phyloP scores from a whole-genome alignment of 805 yeast species.

The Yamadazyma sp. region DNA sequence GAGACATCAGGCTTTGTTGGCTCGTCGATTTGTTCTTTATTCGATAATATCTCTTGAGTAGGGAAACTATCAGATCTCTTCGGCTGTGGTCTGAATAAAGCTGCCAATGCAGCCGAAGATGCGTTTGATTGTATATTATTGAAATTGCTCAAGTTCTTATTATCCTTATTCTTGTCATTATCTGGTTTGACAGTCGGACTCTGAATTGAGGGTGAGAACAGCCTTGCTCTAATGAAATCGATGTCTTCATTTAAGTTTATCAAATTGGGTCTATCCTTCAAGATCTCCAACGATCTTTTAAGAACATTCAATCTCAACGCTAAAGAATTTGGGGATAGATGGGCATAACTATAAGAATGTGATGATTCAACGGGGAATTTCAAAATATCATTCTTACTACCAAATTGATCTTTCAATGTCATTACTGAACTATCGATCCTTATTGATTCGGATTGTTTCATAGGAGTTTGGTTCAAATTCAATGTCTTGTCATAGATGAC shows the following conservation, averaged over 20 bases:
- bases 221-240: neutral
- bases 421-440: slow-evolving; percentile 13
- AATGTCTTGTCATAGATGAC: slow-evolving; percentile 1
- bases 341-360: slow-evolving; percentile 82
- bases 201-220: no score
- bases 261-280: slow-evolving; percentile 60
- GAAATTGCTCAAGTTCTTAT: no score
- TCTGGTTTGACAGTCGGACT: no score
- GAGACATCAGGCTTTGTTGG: slow-evolving; percentile 1
- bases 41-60: slow-evolving; percentile 15
- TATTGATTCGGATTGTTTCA: slow-evolving; percentile 1
- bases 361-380: slow-evolving; percentile 76
- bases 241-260: slow-evolving; percentile 17
- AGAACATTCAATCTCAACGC: slow-evolving; percentile 72
- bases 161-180: no score
- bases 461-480: neutral
- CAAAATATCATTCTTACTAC: slow-evolving; percentile 37
- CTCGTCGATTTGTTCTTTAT: neutral
- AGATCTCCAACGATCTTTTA: slow-evolving; percentile 71
- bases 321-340: slow-evolving; percentile 74
- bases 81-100: slow-evolving; percentile 38
- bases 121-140: slow-evolving; percentile 39
- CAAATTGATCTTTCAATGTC: slow-evolving; percentile 13
- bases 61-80: slow-evolving; percentile 39
- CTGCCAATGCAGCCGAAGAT: slow-evolving; percentile 46